Evolutionary conservation across 805 yeast genomes (phyloP), one percentile per base, ranked within the genome.

Genomic region (Candida chauliodis): DNA sequence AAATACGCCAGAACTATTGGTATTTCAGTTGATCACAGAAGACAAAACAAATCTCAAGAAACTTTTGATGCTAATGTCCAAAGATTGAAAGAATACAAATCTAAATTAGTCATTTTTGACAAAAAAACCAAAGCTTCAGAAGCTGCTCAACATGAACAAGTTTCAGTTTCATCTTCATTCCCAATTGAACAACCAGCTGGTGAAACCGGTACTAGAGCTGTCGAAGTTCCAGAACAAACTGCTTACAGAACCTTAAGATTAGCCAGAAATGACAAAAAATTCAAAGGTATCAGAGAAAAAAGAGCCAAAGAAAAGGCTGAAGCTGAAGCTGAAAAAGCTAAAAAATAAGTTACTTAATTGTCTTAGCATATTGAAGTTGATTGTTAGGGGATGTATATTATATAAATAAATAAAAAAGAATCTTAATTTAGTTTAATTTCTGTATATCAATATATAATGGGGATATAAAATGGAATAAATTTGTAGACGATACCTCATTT

Each of bases 21-120:
- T 74, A 87, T 93, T 64, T 88, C 99, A 60, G 98, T 91, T 66
- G 99, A 93, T 80, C 95, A 87, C 91, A 91, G 99, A 82, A 90
- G 99, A 78, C 91, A 84, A 71, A 93, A 93, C 95, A 90, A 87
- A 79, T 82, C 90, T 61, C 85, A 85, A 61, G 99, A 90, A 79
- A 89, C 85, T 65, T 87, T 89, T 60, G 93, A 91, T 69, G 75
- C 79, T 58, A 93, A 93, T 77, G 97, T 93, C 63, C 86, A 81
- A 71, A 88, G 99, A 81, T 84, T 93, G 72, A 76, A 86, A 78
- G 96, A 87, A 74, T 93, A 88, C 95, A 79, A 83, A 76, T 76
- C 95, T 63, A 90, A 91, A 76, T 80, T 93, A 72, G 90, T 93
- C 61, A 82, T 93, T 66, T 90, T 93, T 78, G 96, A 93, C 78